Evolutionary conservation across 306 rosid species (phyloP).

Genomic region (Benincasa hispida): DNA sequence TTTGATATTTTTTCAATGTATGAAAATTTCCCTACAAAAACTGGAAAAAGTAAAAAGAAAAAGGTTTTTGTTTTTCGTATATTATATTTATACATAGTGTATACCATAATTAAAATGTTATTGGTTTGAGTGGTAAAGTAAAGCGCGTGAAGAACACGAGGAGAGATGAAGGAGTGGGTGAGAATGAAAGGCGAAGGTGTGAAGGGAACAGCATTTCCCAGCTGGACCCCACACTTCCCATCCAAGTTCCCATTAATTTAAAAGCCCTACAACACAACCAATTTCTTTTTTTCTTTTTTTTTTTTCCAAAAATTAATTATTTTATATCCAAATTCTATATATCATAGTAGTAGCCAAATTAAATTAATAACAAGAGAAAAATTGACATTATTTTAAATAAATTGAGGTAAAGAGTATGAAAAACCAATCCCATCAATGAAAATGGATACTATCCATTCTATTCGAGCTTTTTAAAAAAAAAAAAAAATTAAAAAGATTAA

Average conservation of each 20-base stretch:
- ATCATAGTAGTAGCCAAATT: no score
- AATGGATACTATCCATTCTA: no score
- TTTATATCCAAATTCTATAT: background rate
- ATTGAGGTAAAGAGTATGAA: no score
- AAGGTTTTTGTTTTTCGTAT: no score
- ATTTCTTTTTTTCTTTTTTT: background rate
- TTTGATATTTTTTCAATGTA: no score
- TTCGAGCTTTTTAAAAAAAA: no score
- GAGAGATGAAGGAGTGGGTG: background rate
- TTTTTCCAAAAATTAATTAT: background rate
- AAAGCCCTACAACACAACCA: background rate
- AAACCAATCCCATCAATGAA: no score
- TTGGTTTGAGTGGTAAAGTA: background rate
- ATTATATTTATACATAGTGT: background rate
- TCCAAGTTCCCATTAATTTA: background rate
- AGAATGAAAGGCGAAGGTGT: background rate
- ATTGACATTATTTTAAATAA: no score
- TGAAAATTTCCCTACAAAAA: no score
- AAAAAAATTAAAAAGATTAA: no score
- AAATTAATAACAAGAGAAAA: no score
- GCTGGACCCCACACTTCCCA: background rate
- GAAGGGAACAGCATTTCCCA: background rate
- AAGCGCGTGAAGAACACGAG: background rate
- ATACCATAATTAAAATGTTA: background rate
- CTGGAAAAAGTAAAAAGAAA: no score